Percentiles rank a stretch among this genome's conserved stretches.
Evolutionary conservation across 2,329 filamentous ascomycete genomes (phyloP).

Genomic region (Metarhizium anisopliae): DNA sequence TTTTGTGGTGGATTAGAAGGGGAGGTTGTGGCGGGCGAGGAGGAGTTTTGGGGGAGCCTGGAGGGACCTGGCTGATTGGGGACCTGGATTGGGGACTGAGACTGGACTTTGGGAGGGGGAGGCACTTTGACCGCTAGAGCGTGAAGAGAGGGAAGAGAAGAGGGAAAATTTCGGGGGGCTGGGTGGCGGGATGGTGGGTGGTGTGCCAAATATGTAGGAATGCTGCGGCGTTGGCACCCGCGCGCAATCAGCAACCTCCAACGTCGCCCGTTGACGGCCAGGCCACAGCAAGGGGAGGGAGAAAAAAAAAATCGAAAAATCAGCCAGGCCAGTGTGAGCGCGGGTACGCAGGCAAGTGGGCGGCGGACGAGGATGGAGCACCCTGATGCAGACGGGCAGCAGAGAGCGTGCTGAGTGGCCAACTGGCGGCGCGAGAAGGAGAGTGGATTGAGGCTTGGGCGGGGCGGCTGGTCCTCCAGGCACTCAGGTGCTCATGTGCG

Average conservation of each 20-base stretch:
- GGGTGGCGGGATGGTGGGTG: constrained; percentile 21
- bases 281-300: not conserved
- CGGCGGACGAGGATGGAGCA: not conserved
- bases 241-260: constrained; percentile 22
- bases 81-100: not conserved
- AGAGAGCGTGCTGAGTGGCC: not conserved
- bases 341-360: not conserved
- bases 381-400: not conserved
- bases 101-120: not conserved
- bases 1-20: constrained; percentile 3
- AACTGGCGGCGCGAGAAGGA: not conserved
- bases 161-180: constrained; percentile 19
- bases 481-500: not conserved
- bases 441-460: not conserved
- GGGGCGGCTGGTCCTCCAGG: not conserved
- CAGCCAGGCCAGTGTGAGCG: not conserved
- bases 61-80: constrained; percentile 1
- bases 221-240: constrained; percentile 11
- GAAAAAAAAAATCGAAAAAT: not conserved
- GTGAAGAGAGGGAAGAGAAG: constrained; percentile 2
- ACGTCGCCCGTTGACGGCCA: not conserved
- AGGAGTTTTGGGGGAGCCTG: constrained; percentile 6
- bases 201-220: constrained; percentile 27
- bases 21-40: not conserved
- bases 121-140: not conserved